A percentile compares a stretch with the other conserved stretches of the same genome.
These are phyloP conservation scores for Akanthomyces muscarius DNA, from an alignment of 2,329 filamentous ascomycete genomes.

Conservation along the genomic window DNA sequence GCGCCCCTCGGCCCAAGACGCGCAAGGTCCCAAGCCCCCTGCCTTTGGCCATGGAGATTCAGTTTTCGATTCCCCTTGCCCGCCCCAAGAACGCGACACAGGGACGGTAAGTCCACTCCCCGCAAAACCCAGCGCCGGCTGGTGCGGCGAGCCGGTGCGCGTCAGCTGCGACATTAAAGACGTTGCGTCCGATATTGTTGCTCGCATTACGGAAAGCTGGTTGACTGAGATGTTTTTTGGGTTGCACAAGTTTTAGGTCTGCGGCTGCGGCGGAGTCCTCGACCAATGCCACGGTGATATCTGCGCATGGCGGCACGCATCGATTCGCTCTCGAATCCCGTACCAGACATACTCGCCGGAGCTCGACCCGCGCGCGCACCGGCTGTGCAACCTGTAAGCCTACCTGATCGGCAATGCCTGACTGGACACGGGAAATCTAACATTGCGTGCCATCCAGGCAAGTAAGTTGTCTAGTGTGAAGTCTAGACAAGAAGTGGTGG, in stretches of 20 bases:
- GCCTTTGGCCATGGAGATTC: conserved; percentile 32
- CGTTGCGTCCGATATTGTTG: neutral
- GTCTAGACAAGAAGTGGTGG: neutral
- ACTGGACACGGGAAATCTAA: neutral
- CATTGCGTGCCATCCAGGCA: conserved; percentile 17
- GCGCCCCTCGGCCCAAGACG: neutral
- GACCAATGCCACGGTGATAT: conserved; percentile 10
- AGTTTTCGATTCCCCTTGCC: conserved; percentile 27
- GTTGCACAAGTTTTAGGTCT: neutral
- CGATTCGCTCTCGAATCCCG: conserved; percentile 36
- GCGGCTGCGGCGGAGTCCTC: neutral
- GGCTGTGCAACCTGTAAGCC: conserved; percentile 35
- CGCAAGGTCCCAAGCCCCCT: neutral
- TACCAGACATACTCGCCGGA: conserved; percentile 35
- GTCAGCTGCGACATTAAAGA: too few relatives aligned
- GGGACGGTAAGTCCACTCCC: conserved; percentile 12
- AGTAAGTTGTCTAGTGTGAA: conserved; percentile 17
- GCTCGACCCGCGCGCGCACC: conserved; percentile 36
- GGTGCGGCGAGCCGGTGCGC: too few relatives aligned
- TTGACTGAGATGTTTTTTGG: neutral
- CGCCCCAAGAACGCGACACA: conserved; percentile 13
- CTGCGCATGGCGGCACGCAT: conserved; percentile 30
- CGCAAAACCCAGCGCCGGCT: too few relatives aligned
- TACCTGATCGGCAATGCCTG: too few relatives aligned
- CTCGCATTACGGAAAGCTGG: neutral